Evolutionary conservation across 2,329 filamentous ascomycete species (phyloP).

Genomic region (Paramyrothecium sp.): DNA sequence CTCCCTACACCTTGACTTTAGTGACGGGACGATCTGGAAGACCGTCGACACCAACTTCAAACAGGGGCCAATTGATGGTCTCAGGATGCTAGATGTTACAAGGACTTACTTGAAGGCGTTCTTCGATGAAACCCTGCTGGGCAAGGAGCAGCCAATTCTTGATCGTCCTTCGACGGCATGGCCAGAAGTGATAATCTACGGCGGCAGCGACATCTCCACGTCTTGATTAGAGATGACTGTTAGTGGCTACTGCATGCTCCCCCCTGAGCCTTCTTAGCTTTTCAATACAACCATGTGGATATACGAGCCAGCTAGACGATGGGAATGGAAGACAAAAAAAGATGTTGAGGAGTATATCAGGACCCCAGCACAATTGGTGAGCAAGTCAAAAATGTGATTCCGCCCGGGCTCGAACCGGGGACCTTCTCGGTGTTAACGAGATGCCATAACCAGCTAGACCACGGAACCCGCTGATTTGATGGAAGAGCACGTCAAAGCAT

Average conservation of each 20-base stretch:
- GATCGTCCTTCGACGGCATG: not conserved
- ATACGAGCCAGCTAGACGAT: too few species aligned
- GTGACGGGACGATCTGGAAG: constrained; percentile 10
- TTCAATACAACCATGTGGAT: too few species aligned
- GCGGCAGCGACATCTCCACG: not conserved
- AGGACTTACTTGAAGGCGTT: constrained; percentile 8
- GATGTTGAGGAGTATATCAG: too few species aligned
- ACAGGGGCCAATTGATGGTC: constrained; percentile 7
- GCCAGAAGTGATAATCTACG: not conserved
- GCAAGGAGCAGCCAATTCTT: constrained; percentile 5
- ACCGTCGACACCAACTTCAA: constrained; percentile 3
- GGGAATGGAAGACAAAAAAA: too few species aligned
- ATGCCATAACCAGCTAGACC: constrained; percentile 6
- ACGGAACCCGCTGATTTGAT: not conserved
- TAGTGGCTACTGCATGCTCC: too few species aligned
- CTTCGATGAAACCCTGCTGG: constrained; percentile 7
- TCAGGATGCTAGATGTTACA: constrained; percentile 7
- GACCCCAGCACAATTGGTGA: too few species aligned
- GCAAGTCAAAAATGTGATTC: not conserved
- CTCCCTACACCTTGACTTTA: constrained; percentile 8
- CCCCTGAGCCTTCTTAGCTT: too few species aligned
- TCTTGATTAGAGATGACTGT: not conserved
- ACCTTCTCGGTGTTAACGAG: constrained; percentile 5
- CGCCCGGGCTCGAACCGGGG: constrained; percentile 4
- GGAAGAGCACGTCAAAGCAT: not conserved